Evolutionary conservation across 2,329 filamentous ascomycete genomes (phyloP).

Genomic region (Pseudogymnoascus sp.): DNA sequence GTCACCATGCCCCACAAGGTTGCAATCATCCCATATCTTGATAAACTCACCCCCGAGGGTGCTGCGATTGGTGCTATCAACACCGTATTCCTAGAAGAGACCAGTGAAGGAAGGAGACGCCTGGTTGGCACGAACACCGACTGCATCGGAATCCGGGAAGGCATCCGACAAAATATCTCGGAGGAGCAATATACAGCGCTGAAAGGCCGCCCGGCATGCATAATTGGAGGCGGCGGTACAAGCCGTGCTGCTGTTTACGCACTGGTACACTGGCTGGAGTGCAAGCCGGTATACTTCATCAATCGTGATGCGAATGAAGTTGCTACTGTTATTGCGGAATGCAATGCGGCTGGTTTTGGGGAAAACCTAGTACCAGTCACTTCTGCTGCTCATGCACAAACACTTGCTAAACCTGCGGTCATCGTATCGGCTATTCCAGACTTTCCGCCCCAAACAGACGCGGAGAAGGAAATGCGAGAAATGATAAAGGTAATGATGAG

Average conservation of each 20-base stretch:
- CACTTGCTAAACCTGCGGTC: constrained; percentile 52
- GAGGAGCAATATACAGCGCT: constrained; percentile 39
- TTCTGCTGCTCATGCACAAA: constrained; percentile 50
- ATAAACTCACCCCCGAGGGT: constrained; percentile 65
- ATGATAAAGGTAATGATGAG: constrained; percentile 32
- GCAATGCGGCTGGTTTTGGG: constrained; percentile 50
- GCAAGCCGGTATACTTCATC: constrained; percentile 64
- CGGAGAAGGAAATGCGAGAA: constrained; percentile 51
- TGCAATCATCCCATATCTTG: constrained; percentile 63
- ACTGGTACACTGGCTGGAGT: constrained; percentile 60
- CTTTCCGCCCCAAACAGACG: constrained; percentile 57
- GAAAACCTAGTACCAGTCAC: constrained; percentile 53
- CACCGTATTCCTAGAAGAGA: constrained; percentile 61
- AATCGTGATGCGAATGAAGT: constrained; percentile 66
- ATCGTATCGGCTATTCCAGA: constrained; percentile 71
- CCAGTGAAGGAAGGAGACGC: constrained; percentile 17
- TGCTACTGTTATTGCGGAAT: constrained; percentile 57
- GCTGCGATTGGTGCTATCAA: constrained; percentile 70
- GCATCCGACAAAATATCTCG: constrained; percentile 52
- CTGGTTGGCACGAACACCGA: constrained; percentile 76
- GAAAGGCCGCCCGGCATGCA: constrained; percentile 56
- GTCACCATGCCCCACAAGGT: constrained; percentile 85
- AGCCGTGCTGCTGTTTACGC: constrained; percentile 73
- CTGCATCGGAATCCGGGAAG: constrained; percentile 68
- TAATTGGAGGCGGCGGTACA: constrained; percentile 72